Percentiles rank a stretch among this genome's conserved stretches.
Evolutionary conservation across 768 basidiomycete genomes (phyloP).

Genomic region (Sarcomyxa edulis): DNA sequence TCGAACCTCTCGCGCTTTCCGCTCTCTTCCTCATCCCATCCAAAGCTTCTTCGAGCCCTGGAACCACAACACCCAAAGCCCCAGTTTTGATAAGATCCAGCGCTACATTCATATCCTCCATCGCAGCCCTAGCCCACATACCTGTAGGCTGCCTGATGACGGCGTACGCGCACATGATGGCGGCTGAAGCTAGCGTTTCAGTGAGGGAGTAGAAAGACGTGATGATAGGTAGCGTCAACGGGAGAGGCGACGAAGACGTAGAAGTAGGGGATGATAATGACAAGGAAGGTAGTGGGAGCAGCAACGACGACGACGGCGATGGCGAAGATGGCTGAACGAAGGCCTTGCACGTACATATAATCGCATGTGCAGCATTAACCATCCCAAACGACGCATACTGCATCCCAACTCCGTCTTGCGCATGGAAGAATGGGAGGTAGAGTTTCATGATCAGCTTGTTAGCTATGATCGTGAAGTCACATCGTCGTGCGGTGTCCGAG

Average conservation of each 20-base stretch:
- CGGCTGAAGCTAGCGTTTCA: slow-evolving; percentile 61
- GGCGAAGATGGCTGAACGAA: slow-evolving; percentile 36
- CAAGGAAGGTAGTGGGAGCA: slow-evolving; percentile 4
- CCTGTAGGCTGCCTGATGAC: slow-evolving; percentile 47
- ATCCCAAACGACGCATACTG: slow-evolving; percentile 50
- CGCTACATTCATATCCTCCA: slow-evolving; percentile 20
- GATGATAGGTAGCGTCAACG: too few species aligned
- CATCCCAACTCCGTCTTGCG: not conserved
- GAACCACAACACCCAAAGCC: slow-evolving; percentile 3
- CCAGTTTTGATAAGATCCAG: slow-evolving; percentile 19
- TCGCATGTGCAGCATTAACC: slow-evolving; percentile 60
- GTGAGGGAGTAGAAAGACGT: slow-evolving; percentile 58
- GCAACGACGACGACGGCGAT: slow-evolving; percentile 1
- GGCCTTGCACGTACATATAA: slow-evolving; percentile 47
- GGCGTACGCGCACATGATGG: slow-evolving; percentile 58
- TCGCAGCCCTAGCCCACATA: slow-evolving; percentile 41
- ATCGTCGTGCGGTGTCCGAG: slow-evolving; percentile 43
- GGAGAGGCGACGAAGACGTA: slow-evolving; percentile 25
- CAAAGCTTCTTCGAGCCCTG: slow-evolving; percentile 14
- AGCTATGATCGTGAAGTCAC: slow-evolving; percentile 56
- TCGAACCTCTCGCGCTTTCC: slow-evolving; percentile 12
- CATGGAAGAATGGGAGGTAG: slow-evolving; percentile 52
- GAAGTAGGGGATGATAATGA: slow-evolving; percentile 10
- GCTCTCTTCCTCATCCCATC: slow-evolving; percentile 19
- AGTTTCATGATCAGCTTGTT: slow-evolving; percentile 57